Evolutionary conservation across 306 rosid genomes (phyloP).

Genomic region (Fragaria ananassa): DNA sequence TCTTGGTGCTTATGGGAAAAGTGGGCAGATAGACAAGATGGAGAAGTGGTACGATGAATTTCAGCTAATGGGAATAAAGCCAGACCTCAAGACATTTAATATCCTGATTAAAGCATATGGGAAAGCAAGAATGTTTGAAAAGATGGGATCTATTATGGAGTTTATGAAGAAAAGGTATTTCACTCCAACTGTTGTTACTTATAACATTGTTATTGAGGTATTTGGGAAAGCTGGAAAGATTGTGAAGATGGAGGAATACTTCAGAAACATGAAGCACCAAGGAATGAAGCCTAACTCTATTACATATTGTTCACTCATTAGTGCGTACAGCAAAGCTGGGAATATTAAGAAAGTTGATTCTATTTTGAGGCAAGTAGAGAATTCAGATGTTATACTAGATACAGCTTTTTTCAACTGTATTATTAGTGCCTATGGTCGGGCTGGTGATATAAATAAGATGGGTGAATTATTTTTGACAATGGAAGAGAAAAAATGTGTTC

Average conservation of each 20-base stretch:
- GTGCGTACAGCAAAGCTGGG: constrained; percentile 70
- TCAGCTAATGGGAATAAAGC: constrained; percentile 67
- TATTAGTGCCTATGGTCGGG: constrained; percentile 67
- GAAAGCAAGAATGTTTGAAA: constrained; percentile 59
- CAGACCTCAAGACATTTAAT: constrained; percentile 80
- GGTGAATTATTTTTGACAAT: constrained; percentile 56
- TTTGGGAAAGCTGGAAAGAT: constrained; percentile 76
- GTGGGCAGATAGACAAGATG: constrained; percentile 67
- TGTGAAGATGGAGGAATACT: constrained; percentile 59
- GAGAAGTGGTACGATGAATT: constrained; percentile 93
- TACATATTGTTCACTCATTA: constrained; percentile 77
- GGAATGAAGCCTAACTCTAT: constrained; percentile 84
- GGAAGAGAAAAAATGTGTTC: constrained; percentile 64
- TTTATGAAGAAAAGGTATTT: constrained; percentile 75
- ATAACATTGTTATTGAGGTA: constrained; percentile 74
- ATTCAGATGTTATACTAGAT: constrained; percentile 73
- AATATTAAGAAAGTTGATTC: constrained; percentile 58
- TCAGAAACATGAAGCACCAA: constrained; percentile 65
- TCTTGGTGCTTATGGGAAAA: constrained; percentile 64
- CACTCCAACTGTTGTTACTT: constrained; percentile 64
- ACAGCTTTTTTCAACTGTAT: constrained; percentile 77
- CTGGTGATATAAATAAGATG: constrained; percentile 64
- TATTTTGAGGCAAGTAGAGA: constrained; percentile 67
- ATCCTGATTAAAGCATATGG: constrained; percentile 79
- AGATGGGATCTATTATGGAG: constrained; percentile 62